Evolutionary conservation across 805 yeast genomes (phyloP).

Genomic region (Ogataea parapolymorpha): DNA sequence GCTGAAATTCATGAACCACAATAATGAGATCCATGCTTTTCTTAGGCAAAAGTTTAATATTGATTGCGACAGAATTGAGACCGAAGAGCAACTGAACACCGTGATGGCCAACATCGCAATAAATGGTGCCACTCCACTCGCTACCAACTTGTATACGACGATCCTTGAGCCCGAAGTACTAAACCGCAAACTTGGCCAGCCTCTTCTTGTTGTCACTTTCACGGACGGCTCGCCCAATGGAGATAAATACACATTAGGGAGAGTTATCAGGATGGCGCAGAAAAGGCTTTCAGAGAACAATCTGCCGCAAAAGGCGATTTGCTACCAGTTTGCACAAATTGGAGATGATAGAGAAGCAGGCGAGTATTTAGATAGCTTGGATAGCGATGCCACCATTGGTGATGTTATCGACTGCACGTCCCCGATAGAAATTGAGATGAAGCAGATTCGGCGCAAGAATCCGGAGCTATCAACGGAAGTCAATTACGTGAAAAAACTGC

Average conservation of each 20-base stretch:
- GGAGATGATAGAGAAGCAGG: constrained; percentile 23
- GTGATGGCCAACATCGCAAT: constrained; percentile 18
- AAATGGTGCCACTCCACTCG: constrained; percentile 24
- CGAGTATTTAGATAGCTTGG: constrained; percentile 23
- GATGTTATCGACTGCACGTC: constrained; percentile 29
- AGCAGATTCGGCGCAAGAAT: constrained; percentile 20
- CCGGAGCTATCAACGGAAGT: constrained; percentile 24
- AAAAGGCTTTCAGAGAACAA: constrained; percentile 8
- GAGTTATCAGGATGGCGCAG: constrained; percentile 16
- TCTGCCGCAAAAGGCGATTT: constrained; percentile 16
- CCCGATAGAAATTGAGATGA: constrained; percentile 23
- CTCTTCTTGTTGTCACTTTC: constrained; percentile 20
- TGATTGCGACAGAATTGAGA: constrained; percentile 19
- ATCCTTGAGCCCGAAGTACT: constrained; percentile 21
- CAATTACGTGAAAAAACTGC: constrained; percentile 24
- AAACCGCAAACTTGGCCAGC: constrained; percentile 15
- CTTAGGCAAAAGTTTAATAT: constrained; percentile 6
- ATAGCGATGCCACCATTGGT: constrained; percentile 18
- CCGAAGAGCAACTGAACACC: constrained; percentile 16
- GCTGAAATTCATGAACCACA: constrained; percentile 24
- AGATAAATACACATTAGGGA: constrained; percentile 13
- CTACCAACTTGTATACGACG: constrained; percentile 17
- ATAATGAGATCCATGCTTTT: constrained; percentile 12
- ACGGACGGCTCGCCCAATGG: constrained; percentile 27
- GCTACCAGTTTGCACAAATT: constrained; percentile 27